Evolutionary conservation across 2,329 filamentous ascomycete species (phyloP), one percentile per base, ranked within the genome.

Genomic region (Beauveria bassiana): DNA sequence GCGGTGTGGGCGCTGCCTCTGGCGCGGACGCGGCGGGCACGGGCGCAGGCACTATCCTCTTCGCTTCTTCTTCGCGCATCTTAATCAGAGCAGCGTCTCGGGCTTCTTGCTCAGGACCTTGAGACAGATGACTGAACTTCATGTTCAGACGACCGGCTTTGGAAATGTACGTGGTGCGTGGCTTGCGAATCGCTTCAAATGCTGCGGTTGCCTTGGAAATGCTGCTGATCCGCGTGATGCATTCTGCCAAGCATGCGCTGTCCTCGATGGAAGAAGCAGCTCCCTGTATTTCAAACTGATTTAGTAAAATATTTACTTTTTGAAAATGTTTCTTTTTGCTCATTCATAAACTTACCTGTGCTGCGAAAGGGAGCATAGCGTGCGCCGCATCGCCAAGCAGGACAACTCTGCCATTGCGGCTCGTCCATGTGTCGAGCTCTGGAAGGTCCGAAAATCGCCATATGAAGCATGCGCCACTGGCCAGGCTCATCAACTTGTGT

Each of bases 321-420:
- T 1, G 5, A 5, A 14, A 0, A n/a, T n/a, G 34, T 1, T 5
- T 1, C 1, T 5, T 38, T 2, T 38, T 6, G 6, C 5, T 0
- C 5, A 2, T 16, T 3, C 4, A 38, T 38, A 16, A 2, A 10
- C 42, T 43, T 8, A 43, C 42, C 42, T 43, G 42, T 10, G 42
- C 42, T 4, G 42, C 42, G 0, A 43, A 43, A n/a, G 54, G 43
- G 18, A 47, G 31, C 54, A 57, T 38, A 3, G 54, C 54, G 10
- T 57, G 54, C 18, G 54, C 54, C 8, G 54, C 54, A 47, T 57
- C 54, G 43, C 54, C 54, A 18, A 57, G 47, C 20, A 47, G 22
- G 26, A 57, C 54, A 1, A 57, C 28, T 7, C 20, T 46, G 26
- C 54, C 45, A 45, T 47, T 57, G n/a, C 10, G 10, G 20, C 54